phyloP scores from a whole-genome alignment of 148 eudicot species.

The Drosera capensis region DNA sequence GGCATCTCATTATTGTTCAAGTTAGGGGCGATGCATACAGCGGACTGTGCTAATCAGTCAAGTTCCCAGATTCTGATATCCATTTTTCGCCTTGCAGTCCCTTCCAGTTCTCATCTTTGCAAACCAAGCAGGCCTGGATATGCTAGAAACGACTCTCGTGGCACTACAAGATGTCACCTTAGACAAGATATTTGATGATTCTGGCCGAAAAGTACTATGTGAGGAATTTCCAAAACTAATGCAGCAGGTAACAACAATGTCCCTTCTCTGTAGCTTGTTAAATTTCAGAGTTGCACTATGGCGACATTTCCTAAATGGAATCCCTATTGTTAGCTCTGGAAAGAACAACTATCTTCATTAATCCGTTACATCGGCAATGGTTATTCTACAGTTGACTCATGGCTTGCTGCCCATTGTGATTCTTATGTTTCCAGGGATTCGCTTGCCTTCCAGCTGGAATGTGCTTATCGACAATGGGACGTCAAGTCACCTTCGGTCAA shows the following conservation, averaged over 20 bases:
- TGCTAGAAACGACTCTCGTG: slow-evolving; percentile 91
- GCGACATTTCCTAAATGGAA: too few species aligned
- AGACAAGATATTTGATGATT: slow-evolving; percentile 76
- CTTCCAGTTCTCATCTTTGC: slow-evolving; percentile 84
- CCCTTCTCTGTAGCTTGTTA: neutral
- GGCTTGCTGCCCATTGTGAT: neutral
- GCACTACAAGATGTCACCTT: slow-evolving; percentile 81
- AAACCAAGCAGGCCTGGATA: slow-evolving; percentile 91
- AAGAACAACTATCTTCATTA: too few species aligned
- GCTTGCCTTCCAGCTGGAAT: slow-evolving; percentile 71
- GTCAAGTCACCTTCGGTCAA: slow-evolving; percentile 66
- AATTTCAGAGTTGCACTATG: neutral
- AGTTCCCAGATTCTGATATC: too few species aligned
- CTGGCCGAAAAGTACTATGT: slow-evolving; percentile 49
- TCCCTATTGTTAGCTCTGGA: too few species aligned
- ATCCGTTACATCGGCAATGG: too few species aligned
- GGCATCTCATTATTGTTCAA: too few species aligned
- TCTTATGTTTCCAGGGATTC: slow-evolving; percentile 46
- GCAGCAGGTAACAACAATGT: slow-evolving; percentile 51
- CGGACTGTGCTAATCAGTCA: too few species aligned
- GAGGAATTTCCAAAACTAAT: slow-evolving; percentile 65
- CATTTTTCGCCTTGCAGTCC: slow-evolving; percentile 58
- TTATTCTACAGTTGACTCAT: neutral
- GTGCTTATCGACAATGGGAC: slow-evolving; percentile 84
- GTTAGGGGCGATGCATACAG: too few species aligned